phyloP scores from a whole-genome alignment of 345 rosid species.

The Sonneratia caseolaris region DNA sequence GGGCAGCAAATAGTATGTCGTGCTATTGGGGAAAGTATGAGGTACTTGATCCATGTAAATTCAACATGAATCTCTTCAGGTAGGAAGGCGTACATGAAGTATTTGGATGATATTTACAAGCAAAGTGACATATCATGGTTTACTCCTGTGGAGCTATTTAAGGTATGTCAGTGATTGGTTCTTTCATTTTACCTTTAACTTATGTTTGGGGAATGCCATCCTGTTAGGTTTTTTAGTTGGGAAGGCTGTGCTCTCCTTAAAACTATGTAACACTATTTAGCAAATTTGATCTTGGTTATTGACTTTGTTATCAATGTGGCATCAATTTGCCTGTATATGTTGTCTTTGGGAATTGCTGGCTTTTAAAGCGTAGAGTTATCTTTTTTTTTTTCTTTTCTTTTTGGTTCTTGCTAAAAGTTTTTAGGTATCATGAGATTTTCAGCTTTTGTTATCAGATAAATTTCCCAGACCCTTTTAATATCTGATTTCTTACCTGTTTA shows the following conservation, averaged over 20 bases:
- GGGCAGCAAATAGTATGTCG: not conserved
- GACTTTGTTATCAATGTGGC: not conserved
- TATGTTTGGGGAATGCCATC: not conserved
- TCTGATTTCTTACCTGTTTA: not conserved
- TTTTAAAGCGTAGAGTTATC: not conserved
- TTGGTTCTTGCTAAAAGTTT: not conserved
- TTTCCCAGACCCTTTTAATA: not conserved
- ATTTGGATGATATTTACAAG: slow-evolving; percentile 76
- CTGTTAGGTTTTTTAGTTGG: not conserved
- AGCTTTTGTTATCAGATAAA: no score
- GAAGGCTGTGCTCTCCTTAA: not conserved
- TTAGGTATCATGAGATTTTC: not conserved
- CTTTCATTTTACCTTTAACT: not conserved
- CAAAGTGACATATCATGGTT: slow-evolving; percentile 93
- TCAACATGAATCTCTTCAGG: slow-evolving; percentile 25
- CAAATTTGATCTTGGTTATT: not conserved
- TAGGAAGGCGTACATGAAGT: slow-evolving; percentile 69
- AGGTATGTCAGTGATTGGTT: slow-evolving; percentile 32
- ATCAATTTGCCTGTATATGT: not conserved
- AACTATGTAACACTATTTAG: not conserved
- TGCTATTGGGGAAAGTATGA: not conserved
- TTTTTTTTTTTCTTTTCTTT: not conserved
- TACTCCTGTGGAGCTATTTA: slow-evolving; percentile 97
- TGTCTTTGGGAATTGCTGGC: not conserved
- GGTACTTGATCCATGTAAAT: not conserved